Evolutionary conservation across 257 asterid species (phyloP).

Genomic region (Jacaranda mimosifolia): DNA sequence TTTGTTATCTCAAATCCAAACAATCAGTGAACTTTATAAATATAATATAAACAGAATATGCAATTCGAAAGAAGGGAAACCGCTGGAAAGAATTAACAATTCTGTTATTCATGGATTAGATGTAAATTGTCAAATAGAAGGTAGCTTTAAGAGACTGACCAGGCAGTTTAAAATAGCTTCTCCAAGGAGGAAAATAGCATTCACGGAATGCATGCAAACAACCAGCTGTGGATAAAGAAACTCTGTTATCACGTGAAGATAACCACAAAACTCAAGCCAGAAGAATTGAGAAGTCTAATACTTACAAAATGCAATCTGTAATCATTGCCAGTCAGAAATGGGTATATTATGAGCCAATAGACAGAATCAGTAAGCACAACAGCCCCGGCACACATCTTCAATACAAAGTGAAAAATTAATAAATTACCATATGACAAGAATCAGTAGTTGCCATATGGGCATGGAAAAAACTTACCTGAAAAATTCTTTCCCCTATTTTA

Average conservation of each 20-base stretch:
- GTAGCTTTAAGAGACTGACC: conserved; percentile 32
- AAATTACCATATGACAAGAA: no score
- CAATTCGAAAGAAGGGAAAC: conserved; percentile 85
- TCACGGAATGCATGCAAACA: conserved; percentile 53
- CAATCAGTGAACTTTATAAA: no score
- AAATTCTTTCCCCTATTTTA: no score
- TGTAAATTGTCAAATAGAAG: neutral
- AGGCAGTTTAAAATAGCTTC: no score
- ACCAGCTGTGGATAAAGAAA: conserved; percentile 38
- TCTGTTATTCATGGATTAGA: conserved; percentile 16
- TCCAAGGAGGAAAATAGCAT: conserved; percentile 53
- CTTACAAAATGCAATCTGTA: no score
- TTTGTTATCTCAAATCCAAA: no score
- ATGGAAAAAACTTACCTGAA: conserved; percentile 62
- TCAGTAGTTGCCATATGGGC: neutral
- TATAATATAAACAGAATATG: conserved; percentile 74
- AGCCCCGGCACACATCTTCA: conserved; percentile 84
- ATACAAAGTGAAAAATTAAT: no score
- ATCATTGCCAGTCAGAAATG: conserved; percentile 54
- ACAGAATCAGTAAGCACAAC: conserved; percentile 78
- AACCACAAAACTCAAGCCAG: no score
- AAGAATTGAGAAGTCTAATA: conserved; percentile 44
- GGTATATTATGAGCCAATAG: conserved; percentile 75
- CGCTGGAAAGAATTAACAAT: conserved; percentile 56
- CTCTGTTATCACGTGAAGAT: no score